Base-by-base conservation (phyloP, 257 asterid genomes). In the Eustoma russellianum region DNA sequence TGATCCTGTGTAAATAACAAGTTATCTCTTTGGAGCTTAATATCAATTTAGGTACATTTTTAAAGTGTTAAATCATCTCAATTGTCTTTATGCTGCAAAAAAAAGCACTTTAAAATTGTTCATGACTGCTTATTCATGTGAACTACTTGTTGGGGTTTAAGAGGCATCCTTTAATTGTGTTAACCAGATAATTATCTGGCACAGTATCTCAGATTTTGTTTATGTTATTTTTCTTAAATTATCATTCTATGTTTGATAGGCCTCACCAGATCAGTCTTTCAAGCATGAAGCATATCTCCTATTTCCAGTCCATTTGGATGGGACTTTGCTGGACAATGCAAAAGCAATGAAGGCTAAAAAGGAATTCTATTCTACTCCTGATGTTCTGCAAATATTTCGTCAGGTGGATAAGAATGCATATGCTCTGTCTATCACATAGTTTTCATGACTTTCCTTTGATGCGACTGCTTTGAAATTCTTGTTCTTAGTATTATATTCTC, bases 291-390 rank as follows among this genome's bases (percentile, higher is more conserved):
- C 99, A 7, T 92, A 88, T 77, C 74, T 88, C 73, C 64, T 92
- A 78, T 88, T 92, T 72, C 99, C 95, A 17, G 97, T 75, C 55
- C 99, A 92, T 66, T 72, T 88, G 80, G 97, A 85, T 69, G 99
- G 99, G 70, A 92, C 99, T 33, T 66, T 92, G 55, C 59, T 77
- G 73, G 99, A 88, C 72, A 77, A 81, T 52, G 50, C 93, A 67
- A 76, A 74, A 2, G 69, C 81, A 41, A 83, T 83, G 99, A 81
- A 72, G 77, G 81, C 77, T 57, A 85, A 81, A 78, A 88, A 88
- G 65, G 95, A 92, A 66, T 92, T 72, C 67, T 88, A 79, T 79
- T 88, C 95, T 66, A 85, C 95, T 53, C 70, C 83, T 17, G 92
- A 88, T 33, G 94, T 92, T 66, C 99, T 88, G 72, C 83, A 83